Base-by-base conservation (phyloP, 2,329 filamentous ascomycete genomes). In the Ophiostoma piceae region DNA sequence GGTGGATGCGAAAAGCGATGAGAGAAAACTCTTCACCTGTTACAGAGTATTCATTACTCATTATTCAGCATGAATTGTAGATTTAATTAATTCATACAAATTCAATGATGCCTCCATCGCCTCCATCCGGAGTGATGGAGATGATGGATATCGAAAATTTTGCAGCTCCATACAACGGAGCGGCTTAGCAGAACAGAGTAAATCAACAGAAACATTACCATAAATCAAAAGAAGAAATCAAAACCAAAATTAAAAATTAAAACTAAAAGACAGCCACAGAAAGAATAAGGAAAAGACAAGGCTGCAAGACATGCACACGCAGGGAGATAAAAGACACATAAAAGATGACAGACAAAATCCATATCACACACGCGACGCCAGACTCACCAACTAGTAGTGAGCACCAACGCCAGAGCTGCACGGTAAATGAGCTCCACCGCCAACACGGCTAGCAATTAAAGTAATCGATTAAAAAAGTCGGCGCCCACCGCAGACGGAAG, bases 361-460 rank as follows among this genome's bases (percentile, higher is more conserved):
- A 41, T 41, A 41, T 41, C 39, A 41, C 16, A 47, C 43, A 47
- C 43, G 43, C 43, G 43, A 47, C 43, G 16, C 16, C 41, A 43
- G 41, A 12, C 12, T 12, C 37, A 11, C 12, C 41, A 43, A 43
- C 39, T 29, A 29, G 26, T 29, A 29, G 26, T 29, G n/a, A n/a
- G n/a, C n/a, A 14, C 41, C 41, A 19, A 16, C 41, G 22, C 51
- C 19, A 9, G 12, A 8, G 51, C 51, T 57, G 51, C 51, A 57
- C 51, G 51, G 51, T 57, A 57, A 57, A 57, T 29, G 51, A 57
- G 51, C 51, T 57, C 51, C 51, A 57, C 51, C 9, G n/a, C n/a
- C 51, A 57, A 11, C n/a, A 57, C 51, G 22, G 22, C 51, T 57
- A 57, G 51, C 51, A 26, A 57, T 57, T 57, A 57, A 22, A 57